Percentiles rank a stretch among this genome's conserved stretches.
phyloP scores from a whole-genome alignment of 768 basidiomycete species.

The Lactarius tabidus region DNA sequence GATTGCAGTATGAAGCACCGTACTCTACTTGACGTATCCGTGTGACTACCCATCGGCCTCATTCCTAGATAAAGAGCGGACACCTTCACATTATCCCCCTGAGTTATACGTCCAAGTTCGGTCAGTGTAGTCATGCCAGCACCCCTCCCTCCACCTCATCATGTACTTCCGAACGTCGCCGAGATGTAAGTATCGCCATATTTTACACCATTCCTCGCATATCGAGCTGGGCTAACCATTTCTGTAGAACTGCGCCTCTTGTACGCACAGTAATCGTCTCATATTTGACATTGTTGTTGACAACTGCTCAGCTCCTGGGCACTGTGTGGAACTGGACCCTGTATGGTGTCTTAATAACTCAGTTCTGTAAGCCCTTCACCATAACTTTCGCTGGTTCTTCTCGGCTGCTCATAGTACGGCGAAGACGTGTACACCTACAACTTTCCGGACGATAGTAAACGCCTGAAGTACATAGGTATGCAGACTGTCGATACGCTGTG shows the following conservation, averaged over 20 bases:
- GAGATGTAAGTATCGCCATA: slow-evolving; percentile 2
- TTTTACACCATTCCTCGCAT: not conserved
- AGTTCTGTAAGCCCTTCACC: slow-evolving; percentile 6
- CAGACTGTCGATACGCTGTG: too few relatives aligned
- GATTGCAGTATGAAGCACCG: not conserved
- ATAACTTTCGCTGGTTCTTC: not conserved
- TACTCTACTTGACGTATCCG: not conserved
- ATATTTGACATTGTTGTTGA: not conserved
- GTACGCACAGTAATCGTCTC: not conserved
- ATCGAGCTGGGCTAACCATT: not conserved
- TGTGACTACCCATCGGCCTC: not conserved
- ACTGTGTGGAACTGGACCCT: slow-evolving; percentile 15
- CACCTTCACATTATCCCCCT: not conserved
- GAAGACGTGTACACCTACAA: slow-evolving; percentile 19
- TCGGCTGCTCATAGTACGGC: not conserved
- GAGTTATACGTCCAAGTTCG: not conserved
- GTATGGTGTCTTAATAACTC: slow-evolving; percentile 10
- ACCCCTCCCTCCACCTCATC: not conserved
- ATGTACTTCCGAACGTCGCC: not conserved
- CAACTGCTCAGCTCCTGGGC: slow-evolving; percentile 11
- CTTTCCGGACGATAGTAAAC: slow-evolving; percentile 4
- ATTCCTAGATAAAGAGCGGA: not conserved
- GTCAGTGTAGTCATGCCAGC: not conserved
- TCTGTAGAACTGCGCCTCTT: slow-evolving; percentile 8
- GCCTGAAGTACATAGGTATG: not conserved